Conservation (phyloP, 306 rosid species). For the Argentina anserina region DNA sequence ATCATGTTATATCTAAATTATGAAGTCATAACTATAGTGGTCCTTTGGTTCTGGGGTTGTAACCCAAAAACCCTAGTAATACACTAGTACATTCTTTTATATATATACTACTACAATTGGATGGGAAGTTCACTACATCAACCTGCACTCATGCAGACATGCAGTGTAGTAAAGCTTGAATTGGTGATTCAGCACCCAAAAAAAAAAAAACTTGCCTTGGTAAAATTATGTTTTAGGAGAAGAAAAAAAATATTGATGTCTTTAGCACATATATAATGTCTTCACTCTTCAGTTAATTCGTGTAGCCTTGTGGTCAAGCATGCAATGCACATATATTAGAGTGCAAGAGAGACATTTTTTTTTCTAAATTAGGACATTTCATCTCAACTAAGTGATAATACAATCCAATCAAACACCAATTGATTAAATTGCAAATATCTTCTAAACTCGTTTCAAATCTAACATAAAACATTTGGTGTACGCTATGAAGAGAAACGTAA, state of each 20-base stretch:
- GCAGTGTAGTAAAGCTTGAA: background rate
- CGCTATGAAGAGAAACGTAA: too few relatives aligned
- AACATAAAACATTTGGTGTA: too few relatives aligned
- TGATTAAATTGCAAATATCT: too few relatives aligned
- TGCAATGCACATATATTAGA: background rate
- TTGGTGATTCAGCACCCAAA: too few relatives aligned
- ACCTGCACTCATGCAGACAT: background rate
- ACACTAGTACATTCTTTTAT: constrained; percentile 30
- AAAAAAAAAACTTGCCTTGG: too few relatives aligned
- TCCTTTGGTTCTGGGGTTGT: constrained; percentile 60
- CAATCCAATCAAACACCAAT: too few relatives aligned
- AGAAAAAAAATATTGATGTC: background rate
- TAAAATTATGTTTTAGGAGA: background rate
- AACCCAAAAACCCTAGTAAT: constrained; percentile 38
- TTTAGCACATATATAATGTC: background rate
- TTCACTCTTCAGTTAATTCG: background rate
- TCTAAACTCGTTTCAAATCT: too few relatives aligned
- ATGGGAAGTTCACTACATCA: background rate
- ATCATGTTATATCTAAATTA: constrained; percentile 39
- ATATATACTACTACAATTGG: background rate
- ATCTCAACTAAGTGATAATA: too few relatives aligned
- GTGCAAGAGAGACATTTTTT: background rate
- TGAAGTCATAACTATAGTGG: constrained; percentile 35
- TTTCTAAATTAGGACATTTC: too few relatives aligned
- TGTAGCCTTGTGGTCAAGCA: background rate